Conservation (phyloP, 2,329 filamentous ascomycete species). For the Aspergillus ruber region DNA sequence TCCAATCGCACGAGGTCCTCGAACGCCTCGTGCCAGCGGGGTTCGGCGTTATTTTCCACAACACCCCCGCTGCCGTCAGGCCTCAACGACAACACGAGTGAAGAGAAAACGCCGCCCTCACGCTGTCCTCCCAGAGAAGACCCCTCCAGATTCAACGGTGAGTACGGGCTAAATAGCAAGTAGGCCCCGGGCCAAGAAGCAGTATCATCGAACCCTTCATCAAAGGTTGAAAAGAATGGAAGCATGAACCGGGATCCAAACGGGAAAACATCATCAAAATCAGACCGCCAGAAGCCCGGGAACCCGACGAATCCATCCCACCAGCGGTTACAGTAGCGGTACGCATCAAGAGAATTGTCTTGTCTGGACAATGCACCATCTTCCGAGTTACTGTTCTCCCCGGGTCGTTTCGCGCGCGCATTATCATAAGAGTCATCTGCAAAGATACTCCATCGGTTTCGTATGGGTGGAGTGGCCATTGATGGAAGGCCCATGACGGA, state of each 20-base stretch:
- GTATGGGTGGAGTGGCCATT: constrained; percentile 22
- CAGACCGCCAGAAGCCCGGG: constrained; percentile 25
- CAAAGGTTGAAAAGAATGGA: constrained; percentile 16
- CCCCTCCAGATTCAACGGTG: constrained; percentile 49
- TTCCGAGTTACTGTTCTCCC: constrained; percentile 2
- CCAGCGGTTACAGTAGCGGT: constrained; percentile 13
- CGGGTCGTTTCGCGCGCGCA: constrained; percentile 11
- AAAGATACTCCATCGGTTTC: constrained; percentile 31
- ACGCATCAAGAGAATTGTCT: constrained; percentile 16
- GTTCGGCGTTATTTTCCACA: constrained; percentile 18
- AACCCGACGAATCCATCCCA: constrained; percentile 1
- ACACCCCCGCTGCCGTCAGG: constrained; percentile 25
- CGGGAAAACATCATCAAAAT: constrained; percentile 25
- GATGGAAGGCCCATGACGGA: constrained; percentile 45
- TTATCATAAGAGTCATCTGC: constrained; percentile 21
- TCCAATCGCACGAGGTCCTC: constrained; percentile 51
- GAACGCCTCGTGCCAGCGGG: constrained; percentile 52
- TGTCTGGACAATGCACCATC: constrained; percentile 3
- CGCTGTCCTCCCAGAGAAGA: constrained; percentile 9
- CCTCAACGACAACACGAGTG: constrained; percentile 28
- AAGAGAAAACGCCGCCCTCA: constrained; percentile 26
- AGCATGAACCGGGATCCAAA: constrained; percentile 24
- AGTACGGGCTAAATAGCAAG: constrained; percentile 48
- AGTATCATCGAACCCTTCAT: constrained; percentile 28
- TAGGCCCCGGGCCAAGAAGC: constrained; percentile 37